These are phyloP conservation scores for Apiotrichum laibachii DNA, from an alignment of 1,284 basidiomycete species.

Conservation along the genomic window DNA sequence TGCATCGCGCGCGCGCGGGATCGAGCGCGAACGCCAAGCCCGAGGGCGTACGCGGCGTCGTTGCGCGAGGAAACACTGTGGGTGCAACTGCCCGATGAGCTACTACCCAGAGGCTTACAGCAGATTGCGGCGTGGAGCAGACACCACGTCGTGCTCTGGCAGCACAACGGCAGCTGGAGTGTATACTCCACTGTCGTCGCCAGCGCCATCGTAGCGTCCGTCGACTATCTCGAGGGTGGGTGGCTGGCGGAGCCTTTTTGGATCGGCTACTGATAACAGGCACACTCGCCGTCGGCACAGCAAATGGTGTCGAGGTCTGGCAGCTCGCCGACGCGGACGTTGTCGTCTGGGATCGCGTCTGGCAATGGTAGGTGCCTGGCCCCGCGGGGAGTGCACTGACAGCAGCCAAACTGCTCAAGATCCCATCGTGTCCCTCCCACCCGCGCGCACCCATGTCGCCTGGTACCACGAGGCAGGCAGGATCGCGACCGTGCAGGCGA, in stretches of 20 bases:
- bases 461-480: conserved; percentile 22
- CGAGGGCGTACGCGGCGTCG: conserved; percentile 34
- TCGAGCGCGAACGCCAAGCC: conserved; percentile 17
- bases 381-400: not conserved
- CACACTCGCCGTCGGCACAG: conserved; percentile 32
- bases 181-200: conserved; percentile 40
- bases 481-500: conserved; percentile 6
- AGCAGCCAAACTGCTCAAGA: not conserved
- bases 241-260: too few relatives aligned
- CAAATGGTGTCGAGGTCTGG: conserved; percentile 42
- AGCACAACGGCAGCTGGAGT: conserved; percentile 26
- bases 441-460: conserved; percentile 31
- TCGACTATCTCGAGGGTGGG: conserved; percentile 38
- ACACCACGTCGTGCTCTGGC: conserved; percentile 43
- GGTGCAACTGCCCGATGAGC: conserved; percentile 1
- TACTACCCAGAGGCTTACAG: not conserved
- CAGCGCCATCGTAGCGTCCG: conserved; percentile 26
- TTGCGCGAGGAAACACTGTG: conserved; percentile 28
- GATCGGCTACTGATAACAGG: conserved; percentile 20
- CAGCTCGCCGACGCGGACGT: conserved; percentile 30
- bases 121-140: conserved; percentile 47
- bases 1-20: conserved; percentile 35
- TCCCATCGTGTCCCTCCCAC: conserved; percentile 15
- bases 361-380: conserved; percentile 27
- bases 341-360: conserved; percentile 45